Base-by-base conservation (phyloP, 306 rosid genomes). In the Sesbania bispinosa region DNA sequence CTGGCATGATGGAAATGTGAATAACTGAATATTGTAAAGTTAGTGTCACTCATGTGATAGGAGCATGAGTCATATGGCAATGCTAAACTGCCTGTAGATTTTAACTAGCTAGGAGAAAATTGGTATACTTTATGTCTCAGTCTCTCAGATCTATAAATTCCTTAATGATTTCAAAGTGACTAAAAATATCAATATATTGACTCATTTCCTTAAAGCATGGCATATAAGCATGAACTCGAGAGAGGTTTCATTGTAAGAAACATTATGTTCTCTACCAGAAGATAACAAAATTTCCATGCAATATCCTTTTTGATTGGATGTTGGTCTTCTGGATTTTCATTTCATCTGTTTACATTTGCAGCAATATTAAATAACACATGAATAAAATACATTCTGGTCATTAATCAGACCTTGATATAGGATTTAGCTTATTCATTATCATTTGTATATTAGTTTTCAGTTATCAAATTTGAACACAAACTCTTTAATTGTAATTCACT, bases 121-220 rank as follows among this genome's bases (percentile, higher is more conserved):
- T 4, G 64, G 35, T 59, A 13, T 58, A 26, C 35, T 48, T 24
- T 10, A 1, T 20, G 48, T 57, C 48, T 39, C 71, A n/a, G 48
- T 57, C 48, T 39, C 71, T 38, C 15, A 27, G 66, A 39, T 61
- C 23, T 66, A 15, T 58, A 39, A 27, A 15, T 55, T 59, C 50
- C 54, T 64, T 20, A 57, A 32, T 46, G 29, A 18, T 39, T 62
- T 38, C 63, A n/a, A 51, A 77, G n/a, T 62, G 19, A 26, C 58
- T 29, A 69, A 39, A 26, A 10, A 24, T 33, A 53, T 39, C 16
- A 35, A 47, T 64, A n/a, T 30, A 8, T 14, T 73, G 52, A 15
- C 27, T 59, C 11, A 3, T 50, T 41, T 29, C 38, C 42, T 67
- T 1, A 39, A 63, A 43, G 7, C 67, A 30, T 66, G 38, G 19